Base-by-base conservation (phyloP, 2,329 filamentous ascomycete genomes). In the Penicillium palitans region DNA sequence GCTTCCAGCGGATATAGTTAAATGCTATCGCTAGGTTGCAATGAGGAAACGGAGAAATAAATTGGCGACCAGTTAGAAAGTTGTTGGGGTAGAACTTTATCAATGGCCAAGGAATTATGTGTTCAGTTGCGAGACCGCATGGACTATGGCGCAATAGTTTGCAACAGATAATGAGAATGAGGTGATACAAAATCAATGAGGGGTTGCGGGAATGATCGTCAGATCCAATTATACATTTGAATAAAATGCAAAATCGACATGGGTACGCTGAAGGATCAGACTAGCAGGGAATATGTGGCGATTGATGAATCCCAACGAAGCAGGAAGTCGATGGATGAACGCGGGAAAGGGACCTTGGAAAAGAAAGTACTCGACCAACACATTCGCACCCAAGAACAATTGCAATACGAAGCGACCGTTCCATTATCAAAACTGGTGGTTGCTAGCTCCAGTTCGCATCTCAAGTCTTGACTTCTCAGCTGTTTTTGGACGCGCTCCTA, bases 81-180 rank as follows among this genome's bases (percentile, higher is more conserved):
- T 31, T 9, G 6, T 24, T 44, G 17, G 12, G 1, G 17, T 29
- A 8, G 17, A 44, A 35, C 12, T 12, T 10, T 24, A 15, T 15
- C 17, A 19, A 51, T 29, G 37, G 53, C 53, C 53, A 55, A 55
- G 53, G 9, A 24, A 31, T 56, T 56, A 39, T 44, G 47, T 27
- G 15, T 41, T 42, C 17, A 19, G 5, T 29, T 35, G 21, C 40
- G 19, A 46, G 24, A 12, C 15, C 15, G 31, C 13, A 39, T 45
- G 13, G 4, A 13, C n/a, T 33, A 57, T 57, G 55, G 55, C 50
- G 55, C 55, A 57, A 57, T 57, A 27, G 4, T 57, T 53, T 53
- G 55, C 49, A 39, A 57, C 49, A 17, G 41, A 21, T 2, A 35
- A 25, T 12, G 25, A 35, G 21, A 13, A 57, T 57, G 55, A 55